Conservation (phyloP, 2,329 filamentous ascomycete genomes). For the Fusarium sp. region DNA sequence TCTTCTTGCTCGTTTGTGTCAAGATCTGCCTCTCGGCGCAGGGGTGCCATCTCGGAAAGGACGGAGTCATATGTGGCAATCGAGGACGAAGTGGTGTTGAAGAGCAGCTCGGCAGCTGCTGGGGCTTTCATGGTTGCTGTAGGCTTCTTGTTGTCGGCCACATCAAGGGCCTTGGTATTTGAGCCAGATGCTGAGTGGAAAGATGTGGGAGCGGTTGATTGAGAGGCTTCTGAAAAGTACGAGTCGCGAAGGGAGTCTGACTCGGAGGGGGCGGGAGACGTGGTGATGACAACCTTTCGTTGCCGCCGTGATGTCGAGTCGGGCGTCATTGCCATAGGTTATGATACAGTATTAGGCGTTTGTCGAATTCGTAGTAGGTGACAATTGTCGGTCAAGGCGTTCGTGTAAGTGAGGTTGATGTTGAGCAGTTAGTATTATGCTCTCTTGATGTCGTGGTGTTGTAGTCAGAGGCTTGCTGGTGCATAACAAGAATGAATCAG, state of each 20-base stretch:
- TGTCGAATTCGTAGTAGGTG: slow-evolving; percentile 10
- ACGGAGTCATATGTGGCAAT: slow-evolving; percentile 83
- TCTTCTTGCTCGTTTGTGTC: slow-evolving; percentile 38
- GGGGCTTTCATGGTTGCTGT: slow-evolving; percentile 16
- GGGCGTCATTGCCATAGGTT: slow-evolving; percentile 29
- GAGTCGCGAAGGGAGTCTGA: slow-evolving; percentile 42
- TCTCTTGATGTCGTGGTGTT: slow-evolving; percentile 7
- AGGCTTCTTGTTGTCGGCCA: slow-evolving; percentile 23
- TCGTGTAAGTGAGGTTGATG: slow-evolving; percentile 26
- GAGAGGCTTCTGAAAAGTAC: slow-evolving; percentile 42
- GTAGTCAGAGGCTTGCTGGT: slow-evolving; percentile 10
- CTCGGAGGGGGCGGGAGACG: slow-evolving; percentile 40
- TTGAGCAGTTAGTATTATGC: slow-evolving; percentile 6
- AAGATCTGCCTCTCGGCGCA: slow-evolving; percentile 34
- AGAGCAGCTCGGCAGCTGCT: slow-evolving; percentile 26
- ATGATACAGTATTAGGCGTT: slow-evolving; percentile 6
- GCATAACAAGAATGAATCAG: slow-evolving; percentile 7
- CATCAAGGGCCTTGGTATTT: slow-evolving; percentile 34
- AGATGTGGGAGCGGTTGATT: slow-evolving; percentile 44
- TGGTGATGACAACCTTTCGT: slow-evolving; percentile 40
- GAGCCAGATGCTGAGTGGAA: slow-evolving; percentile 40
- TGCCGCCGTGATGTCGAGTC: slow-evolving; percentile 38
- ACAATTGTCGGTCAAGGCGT: slow-evolving; percentile 12
- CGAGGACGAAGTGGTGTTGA: slow-evolving; percentile 56
- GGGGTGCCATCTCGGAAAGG: slow-evolving; percentile 49